Base-by-base conservation (phyloP, 2,329 filamentous ascomycete genomes). In the Fusarium sp. region DNA sequence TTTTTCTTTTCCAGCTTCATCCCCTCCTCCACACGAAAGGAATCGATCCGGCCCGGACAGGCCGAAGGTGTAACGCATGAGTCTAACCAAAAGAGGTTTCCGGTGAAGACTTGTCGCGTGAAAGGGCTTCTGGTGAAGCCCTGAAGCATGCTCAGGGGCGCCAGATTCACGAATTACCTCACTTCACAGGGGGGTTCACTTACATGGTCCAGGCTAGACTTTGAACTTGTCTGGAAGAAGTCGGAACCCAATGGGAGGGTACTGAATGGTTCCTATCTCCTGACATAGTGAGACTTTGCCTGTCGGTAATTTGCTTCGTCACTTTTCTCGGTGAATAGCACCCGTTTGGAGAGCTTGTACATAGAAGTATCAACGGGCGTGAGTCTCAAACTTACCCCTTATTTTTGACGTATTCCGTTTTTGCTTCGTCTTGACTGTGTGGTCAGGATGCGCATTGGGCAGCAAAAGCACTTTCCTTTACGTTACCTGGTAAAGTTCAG, bases 221-320 rank as follows among this genome's bases (percentile, higher is more conserved):
- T 48, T 61, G 56, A 37, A 38, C 55, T 56, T 66, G 51, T 56
- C 60, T 73, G 69, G 60, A 59, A 73, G 45, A 60, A 73, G 52
- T 66, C 69, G 69, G 70, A 72, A 73, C 51, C 58, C 59, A 66
- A 68, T 46, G 46, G 51, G 42, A 67, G 51, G 35, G 51, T 35
- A 64, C 51, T 73, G 31, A 56, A 59, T 39, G 51, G 29, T 49
- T 38, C 52, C 42, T 64, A 67, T 76, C 75, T 77, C 75, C 75
- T 76, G 75, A 76, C 68, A 62, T 76, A 73, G 75, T 76, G 72
- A 77, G 75, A 77, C 75, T 70, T 57, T 57, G 45, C 51, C 52
- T 39, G 64, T 63, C 65, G 55, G 72, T 63, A 76, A 64, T 73
- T 70, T 70, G 60, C 70, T 46, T 73, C 60, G 60, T 35, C 33